Base-by-base conservation (phyloP, 768 basidiomycete species). In the Multifurca ochricompacta region DNA sequence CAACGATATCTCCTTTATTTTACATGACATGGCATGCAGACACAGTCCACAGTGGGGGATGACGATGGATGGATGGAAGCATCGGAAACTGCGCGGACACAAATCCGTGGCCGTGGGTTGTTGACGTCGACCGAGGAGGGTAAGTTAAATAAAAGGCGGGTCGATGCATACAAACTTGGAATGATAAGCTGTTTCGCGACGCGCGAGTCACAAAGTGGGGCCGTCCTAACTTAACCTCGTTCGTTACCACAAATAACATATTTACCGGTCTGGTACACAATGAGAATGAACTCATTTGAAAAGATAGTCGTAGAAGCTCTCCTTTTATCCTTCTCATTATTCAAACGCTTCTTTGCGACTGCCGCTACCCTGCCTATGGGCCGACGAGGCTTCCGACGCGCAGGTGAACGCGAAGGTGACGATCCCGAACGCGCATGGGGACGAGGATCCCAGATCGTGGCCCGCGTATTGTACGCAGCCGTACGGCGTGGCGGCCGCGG, bases 341-440 rank as follows among this genome's bases (percentile, higher is more conserved):
- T 27, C 48, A 6, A 18, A 13, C 2, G 16, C 16, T 43, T 39
- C 36, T 43, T 42, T 18, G 45, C 30, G 1, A 36, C 9, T 23
- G 34, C 35, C 45, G 11, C 39, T 18, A 59, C 60, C 36, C 69
- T 66, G 44, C 63, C 54, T 13, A 37, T 16, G 21, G 28, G 14
- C 23, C 54, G 35, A 39, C 42, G 48, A 32, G 42, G 62, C 18
- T 68, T 60, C 48, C 69, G 60, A 45, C 80, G 67, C 6, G 68
- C 73, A 27, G 81, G 81, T 0, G 81, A 82, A 25, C 78, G 71
- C 3, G 78, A 79, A 11, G 77, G 81, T 0, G 80, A 80, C 4
- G 79, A 80, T 3, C 76, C 61, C 1, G 77, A 74, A 54, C 66
- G 53, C 61, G 66, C 60, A 34, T 66, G 64, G 13, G 68, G 48